A percentile compares a stretch with the other conserved stretches of the same genome.
phyloP scores from a whole-genome alignment of 2,329 filamentous ascomycete genomes.

The Exophiala bonariae region DNA sequence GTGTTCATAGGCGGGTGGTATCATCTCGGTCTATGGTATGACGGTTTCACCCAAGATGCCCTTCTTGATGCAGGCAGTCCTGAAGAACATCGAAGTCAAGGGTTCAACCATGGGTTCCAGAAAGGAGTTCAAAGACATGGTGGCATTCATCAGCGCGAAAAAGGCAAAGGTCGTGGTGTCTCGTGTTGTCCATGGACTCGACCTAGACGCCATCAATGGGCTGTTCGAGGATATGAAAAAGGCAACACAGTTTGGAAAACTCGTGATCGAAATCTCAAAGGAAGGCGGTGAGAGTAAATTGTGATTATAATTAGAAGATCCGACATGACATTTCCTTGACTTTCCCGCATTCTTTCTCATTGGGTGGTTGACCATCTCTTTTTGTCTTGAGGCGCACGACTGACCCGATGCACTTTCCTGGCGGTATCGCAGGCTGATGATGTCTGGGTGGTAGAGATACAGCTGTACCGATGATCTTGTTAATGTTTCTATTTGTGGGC shows the following conservation, averaged over 20 bases:
- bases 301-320: slow-evolving; percentile 27
- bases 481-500: too few relatives aligned
- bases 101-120: slow-evolving; percentile 91
- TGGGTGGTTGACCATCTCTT: too few relatives aligned
- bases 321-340: neutral
- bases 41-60: slow-evolving; percentile 82
- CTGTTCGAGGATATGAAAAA: slow-evolving; percentile 87
- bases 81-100: slow-evolving; percentile 83
- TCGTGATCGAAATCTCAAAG: slow-evolving; percentile 71
- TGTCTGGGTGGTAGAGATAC: too few relatives aligned
- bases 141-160: slow-evolving; percentile 73
- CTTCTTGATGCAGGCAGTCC: slow-evolving; percentile 77
- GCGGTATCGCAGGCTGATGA: too few relatives aligned
- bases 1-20: slow-evolving; percentile 66
- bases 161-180: slow-evolving; percentile 77
- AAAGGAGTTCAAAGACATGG: slow-evolving; percentile 87
- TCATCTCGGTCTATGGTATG: slow-evolving; percentile 91
- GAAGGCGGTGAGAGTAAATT: slow-evolving; percentile 38
- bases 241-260: slow-evolving; percentile 85
- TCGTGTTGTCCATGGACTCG: slow-evolving; percentile 69
- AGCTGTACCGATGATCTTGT: too few relatives aligned
- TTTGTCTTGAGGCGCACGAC: too few relatives aligned
- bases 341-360: too few relatives aligned
- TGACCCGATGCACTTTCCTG: too few relatives aligned
- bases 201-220: slow-evolving; percentile 73